Base-by-base conservation (phyloP, 2,329 filamentous ascomycete genomes). In the Aspergillus sp. region DNA sequence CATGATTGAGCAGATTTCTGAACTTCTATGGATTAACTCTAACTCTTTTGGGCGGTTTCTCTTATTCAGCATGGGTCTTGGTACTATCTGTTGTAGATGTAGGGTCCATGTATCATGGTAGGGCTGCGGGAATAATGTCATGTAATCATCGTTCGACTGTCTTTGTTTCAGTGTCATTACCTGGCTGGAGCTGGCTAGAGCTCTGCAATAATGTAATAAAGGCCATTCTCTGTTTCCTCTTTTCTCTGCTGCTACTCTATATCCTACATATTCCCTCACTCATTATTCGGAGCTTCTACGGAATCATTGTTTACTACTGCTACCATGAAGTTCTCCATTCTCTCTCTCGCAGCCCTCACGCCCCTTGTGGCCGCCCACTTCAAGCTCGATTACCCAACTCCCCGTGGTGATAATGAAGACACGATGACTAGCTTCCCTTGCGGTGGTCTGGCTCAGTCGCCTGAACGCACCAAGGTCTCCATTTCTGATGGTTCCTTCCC, bases 351-450 rank as follows among this genome's bases (percentile, higher is more conserved):
- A 52, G 60, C 67, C 46, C 62, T 76, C 47, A 63, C 72, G 42
- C 68, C 75, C 47, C 55, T 76, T 41, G 67, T 70, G 15, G 66
- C 75, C 37, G 79, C 79, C 13, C 80, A 83, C 60, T 83, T 81
- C 68, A 60, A 70, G 3, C 71, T 83, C 62, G 62, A 71, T 32
- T 81, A 74, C 53, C 80, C 80, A 9, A 51, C 67, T 13, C 62
- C 69, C 50, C 75, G 79, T 46, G 79, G 77, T 23, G 72, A 71
- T 57, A 58, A 71, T 35, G 71, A 75, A 49, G 71, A 76, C 49
- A 73, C 62, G 7, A 74, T 76, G 53, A 51, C 59, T 48, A 69
- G 54, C 10, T 74, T 72, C 57, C 74, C 73, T 48, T 81, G 79
- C 57, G 78, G 78, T 48, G 74, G 76, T 45, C 68, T 74, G 54